phyloP scores from a whole-genome alignment of 306 rosid species.

The Cucurbita maxima region DNA sequence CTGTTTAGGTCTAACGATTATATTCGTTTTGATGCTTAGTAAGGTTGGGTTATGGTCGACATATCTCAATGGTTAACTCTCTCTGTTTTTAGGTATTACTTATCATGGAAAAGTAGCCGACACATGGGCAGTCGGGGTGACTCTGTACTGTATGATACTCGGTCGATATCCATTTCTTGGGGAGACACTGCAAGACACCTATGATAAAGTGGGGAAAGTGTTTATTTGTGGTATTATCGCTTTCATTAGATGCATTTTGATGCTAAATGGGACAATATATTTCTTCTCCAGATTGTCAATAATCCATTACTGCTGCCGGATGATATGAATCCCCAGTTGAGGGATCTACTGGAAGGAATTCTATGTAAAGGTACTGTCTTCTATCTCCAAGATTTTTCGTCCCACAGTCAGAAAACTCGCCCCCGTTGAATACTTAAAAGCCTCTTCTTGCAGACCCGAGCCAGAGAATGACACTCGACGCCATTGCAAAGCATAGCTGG shows the following conservation, averaged over 20 bases:
- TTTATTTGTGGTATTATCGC: background rate
- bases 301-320: constrained; percentile 57
- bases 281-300: constrained; percentile 60
- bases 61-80: constrained; percentile 4
- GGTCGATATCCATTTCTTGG: constrained; percentile 94
- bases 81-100: constrained; percentile 40
- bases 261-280: background rate
- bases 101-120: constrained; percentile 79
- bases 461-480: constrained; percentile 49
- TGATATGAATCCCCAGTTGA: constrained; percentile 53
- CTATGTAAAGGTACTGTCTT: constrained; percentile 60
- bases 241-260: background rate
- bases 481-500: constrained; percentile 59
- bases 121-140: constrained; percentile 97
- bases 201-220: constrained; percentile 52
- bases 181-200: constrained; percentile 94
- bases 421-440: background rate
- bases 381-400: background rate
- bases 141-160: constrained; percentile 79
- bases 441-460: constrained; percentile 41
- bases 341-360: constrained; percentile 63
- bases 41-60: background rate
- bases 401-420: background rate
- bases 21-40: background rate
- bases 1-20: constrained; percentile 45